A percentile compares a stretch with the other conserved stretches of the same genome.
Evolutionary conservation across 176 grass and related monocot genomes (phyloP).

Genomic region (Oryza meridionalis): DNA sequence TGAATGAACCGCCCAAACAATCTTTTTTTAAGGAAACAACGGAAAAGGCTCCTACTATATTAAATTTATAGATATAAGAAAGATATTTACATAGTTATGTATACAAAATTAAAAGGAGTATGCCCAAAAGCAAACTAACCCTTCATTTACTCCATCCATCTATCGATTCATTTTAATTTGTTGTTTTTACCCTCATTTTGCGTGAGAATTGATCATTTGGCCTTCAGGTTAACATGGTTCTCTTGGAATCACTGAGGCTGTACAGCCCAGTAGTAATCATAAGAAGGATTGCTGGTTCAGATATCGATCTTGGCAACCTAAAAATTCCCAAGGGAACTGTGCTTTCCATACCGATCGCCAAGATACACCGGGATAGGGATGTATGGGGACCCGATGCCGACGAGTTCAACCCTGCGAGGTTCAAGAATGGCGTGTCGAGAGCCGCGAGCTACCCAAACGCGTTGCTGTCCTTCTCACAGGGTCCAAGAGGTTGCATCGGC

Average conservation of each 20-base stretch:
- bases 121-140: too few relatives aligned
- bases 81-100: too few relatives aligned
- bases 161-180: too few relatives aligned
- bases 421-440: slow-evolving; percentile 40
- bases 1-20: too few relatives aligned
- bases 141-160: too few relatives aligned
- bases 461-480: slow-evolving; percentile 47
- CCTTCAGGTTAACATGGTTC: slow-evolving; percentile 27
- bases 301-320: slow-evolving; percentile 9
- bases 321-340: slow-evolving; percentile 22
- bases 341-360: background rate
- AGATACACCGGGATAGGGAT: slow-evolving; percentile 41
- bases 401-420: slow-evolving; percentile 53
- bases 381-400: slow-evolving; percentile 52
- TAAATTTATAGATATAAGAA: too few relatives aligned
- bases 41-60: too few relatives aligned
- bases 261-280: slow-evolving; percentile 16
- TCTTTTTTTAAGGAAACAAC: too few relatives aligned
- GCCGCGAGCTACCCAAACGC: slow-evolving; percentile 33
- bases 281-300: background rate
- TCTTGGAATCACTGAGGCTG: slow-evolving; percentile 23
- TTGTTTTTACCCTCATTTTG: background rate
- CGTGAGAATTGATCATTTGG: background rate
- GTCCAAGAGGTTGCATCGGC: slow-evolving; percentile 48
- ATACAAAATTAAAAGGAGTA: too few relatives aligned